Percentiles rank a stretch among this genome's conserved stretches.
Conservation (phyloP, 495 filamentous ascomycete genomes). For the Lasiosphaeris hirsuta region DNA sequence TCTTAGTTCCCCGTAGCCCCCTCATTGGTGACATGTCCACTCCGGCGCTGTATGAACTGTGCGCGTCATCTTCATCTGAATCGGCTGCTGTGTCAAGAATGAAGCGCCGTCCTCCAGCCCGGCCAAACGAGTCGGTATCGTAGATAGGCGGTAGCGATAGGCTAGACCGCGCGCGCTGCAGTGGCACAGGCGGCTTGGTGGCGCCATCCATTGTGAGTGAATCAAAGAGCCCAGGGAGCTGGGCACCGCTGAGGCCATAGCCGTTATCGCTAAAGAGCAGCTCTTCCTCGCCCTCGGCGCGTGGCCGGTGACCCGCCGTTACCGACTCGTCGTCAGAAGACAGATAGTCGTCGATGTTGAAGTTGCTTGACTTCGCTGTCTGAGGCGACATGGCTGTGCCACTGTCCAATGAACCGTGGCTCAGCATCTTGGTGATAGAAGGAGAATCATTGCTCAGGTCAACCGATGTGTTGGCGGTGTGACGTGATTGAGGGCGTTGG, state of each 20-base stretch:
- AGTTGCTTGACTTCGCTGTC: slow-evolving; percentile 13
- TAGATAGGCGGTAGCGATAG: slow-evolving; percentile 1
- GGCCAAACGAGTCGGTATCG: slow-evolving; percentile 14
- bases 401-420: slow-evolving; percentile 17
- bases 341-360: slow-evolving; percentile 41
- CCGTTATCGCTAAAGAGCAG: slow-evolving; percentile 41
- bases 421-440: slow-evolving; percentile 16
- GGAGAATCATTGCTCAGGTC: slow-evolving; percentile 30
- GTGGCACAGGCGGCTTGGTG: neutral
- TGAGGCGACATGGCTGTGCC: slow-evolving; percentile 8
- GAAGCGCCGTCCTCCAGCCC: slow-evolving; percentile 13
- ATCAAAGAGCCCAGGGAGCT: slow-evolving; percentile 39
- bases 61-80: slow-evolving; percentile 5
- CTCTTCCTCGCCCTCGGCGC: slow-evolving; percentile 40
- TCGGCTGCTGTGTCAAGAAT: slow-evolving; percentile 20
- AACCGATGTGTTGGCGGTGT: slow-evolving; percentile 43
- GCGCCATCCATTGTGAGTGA: neutral
- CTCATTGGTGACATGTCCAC: neutral
- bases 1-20: slow-evolving; percentile 5
- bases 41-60: neutral
- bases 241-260: slow-evolving; percentile 32
- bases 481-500: slow-evolving; percentile 36
- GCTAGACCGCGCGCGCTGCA: neutral
- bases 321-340: slow-evolving; percentile 39
- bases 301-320: slow-evolving; percentile 21